Evolutionary conservation across 768 basidiomycete species (phyloP), one percentile per base, ranked within the genome.

Genomic region (Lentinula sp.): DNA sequence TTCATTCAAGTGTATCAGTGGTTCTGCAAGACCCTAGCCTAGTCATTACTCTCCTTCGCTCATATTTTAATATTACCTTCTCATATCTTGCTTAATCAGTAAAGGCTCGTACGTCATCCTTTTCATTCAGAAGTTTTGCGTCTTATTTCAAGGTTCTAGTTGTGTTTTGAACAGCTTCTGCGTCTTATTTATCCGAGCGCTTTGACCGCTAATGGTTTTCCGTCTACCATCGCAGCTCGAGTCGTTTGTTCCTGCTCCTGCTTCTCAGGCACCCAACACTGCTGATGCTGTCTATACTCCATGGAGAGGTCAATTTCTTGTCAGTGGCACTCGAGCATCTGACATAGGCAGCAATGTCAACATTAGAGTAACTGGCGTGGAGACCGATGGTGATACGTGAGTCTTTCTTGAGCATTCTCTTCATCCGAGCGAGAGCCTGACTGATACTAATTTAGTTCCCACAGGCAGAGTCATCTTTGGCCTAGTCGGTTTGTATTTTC

Each of bases 331-430:
- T 74, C 69, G 80, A 61, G 63, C 75, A 64, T 76, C 78, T 64
- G 79, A 82, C 67, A 76, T 75, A 65, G 74, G 72, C 63, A 76
- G 75, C 66, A 78, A 71, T 65, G 82, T 84, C 67, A 78, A 80
- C 62, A 76, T 87, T 54, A 76, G 73, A 57, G 83, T 86, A 65
- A 84, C 84, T 32, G 85, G 84, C 28, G 84, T 85, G 46, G 86
- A 88, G 74, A 86, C 84, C 37, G 86, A 86, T 68, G 85, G 86
- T n/a, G 84, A 87, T 66, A 84, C 79, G 86, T 88, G 76, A 70
- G 84, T 78, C 11, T 51, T 32, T 21, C 35, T 32, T 34, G 9
- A 21, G 21, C n/a, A 18, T 13, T 40, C 51, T 32, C 37, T 31
- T 43, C 21, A 43, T 55, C 13, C 9, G 35, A 15, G 15, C 15